Evolutionary conservation across 2,329 filamentous ascomycete species (phyloP).

Genomic region (Trichoderma atroviride): DNA sequence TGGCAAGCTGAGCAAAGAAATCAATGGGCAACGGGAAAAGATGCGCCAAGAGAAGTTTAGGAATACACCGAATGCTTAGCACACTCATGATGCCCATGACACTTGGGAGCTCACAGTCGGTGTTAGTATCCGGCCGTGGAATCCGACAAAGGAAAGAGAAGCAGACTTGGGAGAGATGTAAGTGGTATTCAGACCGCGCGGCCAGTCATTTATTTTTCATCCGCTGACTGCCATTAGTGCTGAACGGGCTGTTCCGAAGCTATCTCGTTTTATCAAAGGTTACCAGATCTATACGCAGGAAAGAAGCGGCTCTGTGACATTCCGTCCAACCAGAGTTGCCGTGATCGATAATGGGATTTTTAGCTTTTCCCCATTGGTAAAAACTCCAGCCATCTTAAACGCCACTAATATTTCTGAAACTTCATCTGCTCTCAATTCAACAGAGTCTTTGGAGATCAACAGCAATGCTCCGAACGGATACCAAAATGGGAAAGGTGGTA

Average conservation of each 20-base stretch:
- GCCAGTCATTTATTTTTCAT: not conserved
- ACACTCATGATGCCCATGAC: no score
- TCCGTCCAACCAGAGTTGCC: not conserved
- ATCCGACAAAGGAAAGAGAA: not conserved
- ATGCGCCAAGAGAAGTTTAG: no score
- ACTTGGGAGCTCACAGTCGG: no score
- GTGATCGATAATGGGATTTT: conserved; percentile 13
- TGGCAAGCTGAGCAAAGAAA: no score
- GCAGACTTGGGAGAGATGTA: not conserved
- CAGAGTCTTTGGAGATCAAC: no score
- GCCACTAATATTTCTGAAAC: no score
- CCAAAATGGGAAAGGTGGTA: no score
- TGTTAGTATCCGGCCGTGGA: no score
- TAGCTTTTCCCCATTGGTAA: not conserved
- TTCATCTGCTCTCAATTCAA: no score
- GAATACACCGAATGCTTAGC: no score
- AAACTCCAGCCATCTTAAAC: not conserved
- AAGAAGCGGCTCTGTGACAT: not conserved
- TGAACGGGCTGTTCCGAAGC: not conserved
- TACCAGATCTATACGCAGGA: not conserved
- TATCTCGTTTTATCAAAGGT: not conserved
- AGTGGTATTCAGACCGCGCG: not conserved
- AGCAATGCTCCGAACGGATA: no score
- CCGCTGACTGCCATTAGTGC: not conserved
- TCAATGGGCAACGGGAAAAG: no score